Percentiles rank a stretch among this genome's conserved stretches.
These are phyloP conservation scores for Salix viminalis DNA, from an alignment of 345 rosid genomes.

Conservation along the genomic window DNA sequence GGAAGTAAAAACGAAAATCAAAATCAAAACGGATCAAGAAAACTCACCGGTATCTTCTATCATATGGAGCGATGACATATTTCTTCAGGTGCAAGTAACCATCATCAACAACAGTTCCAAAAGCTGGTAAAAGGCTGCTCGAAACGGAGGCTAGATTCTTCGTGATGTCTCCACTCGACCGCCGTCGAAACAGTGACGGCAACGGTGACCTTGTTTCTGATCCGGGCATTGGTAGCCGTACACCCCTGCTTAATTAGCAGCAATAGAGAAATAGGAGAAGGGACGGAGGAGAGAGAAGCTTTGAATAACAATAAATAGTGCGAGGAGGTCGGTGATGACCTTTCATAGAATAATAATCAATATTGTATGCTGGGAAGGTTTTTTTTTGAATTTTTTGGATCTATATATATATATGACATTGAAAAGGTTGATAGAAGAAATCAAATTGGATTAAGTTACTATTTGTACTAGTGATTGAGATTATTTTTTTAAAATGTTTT, in stretches of 20 bases:
- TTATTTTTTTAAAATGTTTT: too few relatives aligned
- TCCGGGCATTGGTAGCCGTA: conserved; percentile 1
- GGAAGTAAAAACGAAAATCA: neutral
- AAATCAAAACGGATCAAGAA: neutral
- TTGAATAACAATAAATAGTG: too few relatives aligned
- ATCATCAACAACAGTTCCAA: conserved; percentile 65
- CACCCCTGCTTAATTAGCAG: neutral
- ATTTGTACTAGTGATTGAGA: too few relatives aligned
- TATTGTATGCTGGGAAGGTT: neutral
- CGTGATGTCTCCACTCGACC: conserved; percentile 47
- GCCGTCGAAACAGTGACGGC: conserved; percentile 49
- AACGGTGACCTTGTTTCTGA: conserved; percentile 37
- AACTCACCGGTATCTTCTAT: conserved; percentile 74
- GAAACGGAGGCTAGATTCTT: conserved; percentile 66
- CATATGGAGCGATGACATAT: conserved; percentile 66
- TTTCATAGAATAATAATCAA: neutral
- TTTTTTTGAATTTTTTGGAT: neutral
- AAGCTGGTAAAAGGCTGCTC: conserved; percentile 82
- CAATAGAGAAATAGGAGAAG: too few relatives aligned
- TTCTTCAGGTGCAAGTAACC: conserved; percentile 42
- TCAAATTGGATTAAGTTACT: too few relatives aligned
- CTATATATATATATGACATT: neutral
- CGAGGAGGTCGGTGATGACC: neutral
- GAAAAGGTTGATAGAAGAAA: neutral
- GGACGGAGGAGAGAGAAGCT: too few relatives aligned